Evolutionary conservation across 257 asterid species (phyloP).

Genomic region (Solanum acaule): DNA sequence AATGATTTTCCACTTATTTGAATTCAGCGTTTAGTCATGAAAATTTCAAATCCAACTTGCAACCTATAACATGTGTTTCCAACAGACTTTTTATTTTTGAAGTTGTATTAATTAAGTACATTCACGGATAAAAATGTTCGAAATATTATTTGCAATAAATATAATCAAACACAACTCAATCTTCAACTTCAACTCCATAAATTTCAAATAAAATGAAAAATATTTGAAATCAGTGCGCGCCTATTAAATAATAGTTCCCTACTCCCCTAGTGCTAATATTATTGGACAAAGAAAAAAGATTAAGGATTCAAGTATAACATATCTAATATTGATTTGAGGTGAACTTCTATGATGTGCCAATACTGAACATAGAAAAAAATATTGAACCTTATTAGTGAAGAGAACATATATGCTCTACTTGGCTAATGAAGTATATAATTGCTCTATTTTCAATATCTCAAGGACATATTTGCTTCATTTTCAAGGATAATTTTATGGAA

Average conservation of each 20-base stretch:
- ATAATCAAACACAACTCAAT: no score
- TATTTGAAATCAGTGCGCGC: background rate
- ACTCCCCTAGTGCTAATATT: background rate
- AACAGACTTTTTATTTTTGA: no score
- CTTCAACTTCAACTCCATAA: background rate
- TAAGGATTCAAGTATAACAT: background rate
- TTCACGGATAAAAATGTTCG: no score
- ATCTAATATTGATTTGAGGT: background rate
- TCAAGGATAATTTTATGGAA: background rate
- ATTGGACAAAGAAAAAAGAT: background rate
- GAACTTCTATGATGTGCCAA: no score
- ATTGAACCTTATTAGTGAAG: background rate
- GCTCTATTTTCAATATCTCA: background rate
- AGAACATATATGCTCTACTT: background rate
- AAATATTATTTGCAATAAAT: no score
- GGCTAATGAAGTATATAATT: background rate
- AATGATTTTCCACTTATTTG: no score
- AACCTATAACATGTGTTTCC: no score
- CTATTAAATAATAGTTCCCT: background rate
- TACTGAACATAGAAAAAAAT: background rate
- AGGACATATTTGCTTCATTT: background rate
- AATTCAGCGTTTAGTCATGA: no score
- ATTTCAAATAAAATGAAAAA: no score
- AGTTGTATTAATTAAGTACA: background rate
- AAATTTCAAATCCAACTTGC: background rate